Evolutionary conservation across 352 stramenopile genomes (phyloP), one percentile per base, ranked within the genome.

Genomic region (Phytophthora sp.): DNA sequence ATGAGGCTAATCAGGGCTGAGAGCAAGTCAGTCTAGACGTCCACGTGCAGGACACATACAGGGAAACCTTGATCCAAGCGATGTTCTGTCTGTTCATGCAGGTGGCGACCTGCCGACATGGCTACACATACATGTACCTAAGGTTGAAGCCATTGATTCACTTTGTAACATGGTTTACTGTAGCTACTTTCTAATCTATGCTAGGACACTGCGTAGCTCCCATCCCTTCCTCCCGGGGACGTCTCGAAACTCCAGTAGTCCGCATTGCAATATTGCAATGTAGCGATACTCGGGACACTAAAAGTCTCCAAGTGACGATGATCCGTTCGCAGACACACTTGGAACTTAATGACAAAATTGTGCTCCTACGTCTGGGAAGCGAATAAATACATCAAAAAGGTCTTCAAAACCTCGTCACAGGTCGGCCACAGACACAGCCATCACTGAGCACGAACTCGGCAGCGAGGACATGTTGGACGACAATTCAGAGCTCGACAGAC

Each of bases 401-500:
- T 18, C 26, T 9, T 57, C 27, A 7, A 35, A 21, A 3, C 21
- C 12, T 46, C 8, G 33, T 66, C 64, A 84, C 11, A 84, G 54
- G 41, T 81, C 65, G 23, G 74, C 69, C 20, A 72, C 59, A 3
- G 74, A 72, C 26, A 76, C 53, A 16, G 72, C 60, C 41, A 79
- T 68, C 18, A 75, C 72, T 0, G 72, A 83, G 62, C 64, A 71
- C 39, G 65, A 82, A 42, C 55, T 79, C 53, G 68, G 75, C 29
- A 80, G 59, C n/a, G 61, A 77, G 30, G 71, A 79, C 59, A 77
- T 45, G 49, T 77, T 71, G 7, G 63, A 75, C 12, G 71, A 75
- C 26, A 77, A 47, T 26, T 86, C 67, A n/a, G 73, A 84, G 56
- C 70, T 80, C 35, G 69, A 80, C 24, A 86, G 61, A 66, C 74